Evolutionary conservation across 2,329 filamentous ascomycete genomes (phyloP), one percentile per base, ranked within the genome.

Genomic region (Penicillium sp.): DNA sequence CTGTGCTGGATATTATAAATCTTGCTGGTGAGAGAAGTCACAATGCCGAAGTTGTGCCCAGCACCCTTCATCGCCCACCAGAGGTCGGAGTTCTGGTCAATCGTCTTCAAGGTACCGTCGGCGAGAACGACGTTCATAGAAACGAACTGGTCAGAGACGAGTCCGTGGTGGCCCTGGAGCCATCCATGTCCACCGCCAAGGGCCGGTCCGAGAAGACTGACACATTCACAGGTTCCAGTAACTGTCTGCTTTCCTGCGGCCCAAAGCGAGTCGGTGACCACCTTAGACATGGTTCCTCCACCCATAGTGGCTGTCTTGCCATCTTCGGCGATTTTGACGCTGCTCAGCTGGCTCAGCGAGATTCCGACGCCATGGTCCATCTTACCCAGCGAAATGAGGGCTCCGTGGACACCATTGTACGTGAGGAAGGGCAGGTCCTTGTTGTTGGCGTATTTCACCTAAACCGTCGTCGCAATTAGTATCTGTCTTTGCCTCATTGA

Each of bases 101-200:
- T 69, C 0, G 73, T 78, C 7, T 68, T 58, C 47, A 77, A 50
- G 10, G 67, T 74, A 15, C 83, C 82, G 59, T 82, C 70, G 6
- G 82, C 80, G 0, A 84, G 73, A 0, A 85, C 82, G 1, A 86
- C 64, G 23, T 81, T 77, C 70, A 82, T 70, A 0, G 79, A 81
- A 7, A 82, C 57, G 36, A 85, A 77, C 50, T 86, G 79, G 60
- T 86, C 84, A 0, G 79, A 69, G 2, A 82, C 70, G 2, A 86
- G 76, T 1, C 83, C 83, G 58, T 85, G 72, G 31, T 74, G 77
- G 1, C 83, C 82, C 65, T 84, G 79, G 6, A 83, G 77, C 71
- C 77, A 77, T 33, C 84, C 83, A 67, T 84, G 80, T 4, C 85
- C 83, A 54, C 85, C 85, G 3, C 85, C 84, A 0, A 87, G 77